Percentiles rank a stretch among this genome's conserved stretches.
These are phyloP conservation scores for Silene uniflora DNA, from an alignment of 148 eudicot species.

Conservation along the genomic window DNA sequence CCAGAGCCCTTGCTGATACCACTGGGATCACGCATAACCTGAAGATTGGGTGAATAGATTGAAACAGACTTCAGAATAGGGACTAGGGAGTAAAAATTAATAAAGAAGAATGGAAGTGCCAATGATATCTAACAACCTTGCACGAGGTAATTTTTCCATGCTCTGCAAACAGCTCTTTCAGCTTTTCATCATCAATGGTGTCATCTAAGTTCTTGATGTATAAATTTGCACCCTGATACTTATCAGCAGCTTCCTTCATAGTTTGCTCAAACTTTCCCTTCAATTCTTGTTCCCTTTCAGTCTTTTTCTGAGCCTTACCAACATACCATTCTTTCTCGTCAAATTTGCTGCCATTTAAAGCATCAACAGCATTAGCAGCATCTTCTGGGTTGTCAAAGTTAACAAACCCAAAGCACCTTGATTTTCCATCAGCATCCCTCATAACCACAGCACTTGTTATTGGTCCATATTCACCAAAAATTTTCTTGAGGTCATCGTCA, in stretches of 20 bases:
- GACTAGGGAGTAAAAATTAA: background rate
- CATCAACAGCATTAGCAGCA: conserved; percentile 42
- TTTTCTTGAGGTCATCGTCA: conserved; percentile 33
- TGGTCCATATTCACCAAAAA: conserved; percentile 40
- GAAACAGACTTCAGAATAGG: background rate
- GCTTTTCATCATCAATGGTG: conserved; percentile 76
- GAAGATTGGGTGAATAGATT: conserved; percentile 4
- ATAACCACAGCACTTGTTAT: conserved; percentile 42
- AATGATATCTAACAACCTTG: conserved; percentile 46
- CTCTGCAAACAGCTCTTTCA: conserved; percentile 67
- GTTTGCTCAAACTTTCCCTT: conserved; percentile 37
- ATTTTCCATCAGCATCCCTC: conserved; percentile 40
- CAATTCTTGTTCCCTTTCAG: conserved; percentile 40
- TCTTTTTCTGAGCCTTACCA: conserved; percentile 44
- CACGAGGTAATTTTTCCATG: conserved; percentile 67
- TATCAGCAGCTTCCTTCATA: conserved; percentile 35
- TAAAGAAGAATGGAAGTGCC: background rate
- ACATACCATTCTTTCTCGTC: conserved; percentile 47
- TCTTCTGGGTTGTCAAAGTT: conserved; percentile 41
- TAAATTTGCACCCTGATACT: conserved; percentile 36
- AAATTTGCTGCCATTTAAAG: conserved; percentile 34
- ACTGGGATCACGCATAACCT: conserved; percentile 85
- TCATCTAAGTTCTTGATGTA: conserved; percentile 61
- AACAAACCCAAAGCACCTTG: conserved; percentile 46
- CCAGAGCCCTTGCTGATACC: conserved; percentile 80